phyloP scores from a whole-genome alignment of 129 eudicot species.

The Flaveria linearis region DNA sequence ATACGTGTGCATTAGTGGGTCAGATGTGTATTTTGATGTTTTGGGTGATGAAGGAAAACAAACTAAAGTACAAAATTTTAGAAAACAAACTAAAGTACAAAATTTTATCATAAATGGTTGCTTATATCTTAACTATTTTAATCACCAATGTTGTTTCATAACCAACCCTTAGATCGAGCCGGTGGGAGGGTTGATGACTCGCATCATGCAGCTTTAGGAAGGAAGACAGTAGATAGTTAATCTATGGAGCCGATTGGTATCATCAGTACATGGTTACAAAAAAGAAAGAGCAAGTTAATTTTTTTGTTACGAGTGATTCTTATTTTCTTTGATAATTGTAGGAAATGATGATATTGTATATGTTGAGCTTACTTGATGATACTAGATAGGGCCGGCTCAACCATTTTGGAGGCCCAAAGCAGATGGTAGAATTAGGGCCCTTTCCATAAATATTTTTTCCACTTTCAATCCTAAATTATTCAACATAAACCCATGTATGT shows the following conservation, averaged over 20 bases:
- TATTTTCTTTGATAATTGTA: too few relatives aligned
- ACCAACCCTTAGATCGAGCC: not conserved
- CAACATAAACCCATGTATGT: too few relatives aligned
- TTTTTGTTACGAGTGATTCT: too few relatives aligned
- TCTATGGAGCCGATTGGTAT: constrained; percentile 13
- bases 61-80: not conserved
- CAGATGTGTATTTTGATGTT: not conserved
- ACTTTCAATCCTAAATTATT: too few relatives aligned
- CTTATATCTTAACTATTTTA: not conserved
- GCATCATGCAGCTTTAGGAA: constrained; percentile 6
- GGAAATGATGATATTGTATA: too few relatives aligned
- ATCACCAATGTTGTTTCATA: not conserved
- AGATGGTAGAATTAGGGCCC: too few relatives aligned
- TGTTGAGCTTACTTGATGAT: too few relatives aligned
- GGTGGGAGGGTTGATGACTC: constrained; percentile 9
- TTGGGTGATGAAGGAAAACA: not conserved
- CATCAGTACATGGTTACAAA: not conserved
- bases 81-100: not conserved
- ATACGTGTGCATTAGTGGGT: not conserved
- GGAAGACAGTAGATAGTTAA: not conserved
- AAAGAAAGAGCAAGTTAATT: not conserved
- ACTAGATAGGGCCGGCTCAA: too few relatives aligned
- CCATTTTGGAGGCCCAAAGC: too few relatives aligned
- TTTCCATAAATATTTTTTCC: too few relatives aligned
- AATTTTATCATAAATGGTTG: constrained; percentile 13